Evolutionary conservation across 192 early-diverging fungal genomes (phyloP), one percentile per base, ranked within the genome.

Genomic region (Cetraspora pellucida): DNA sequence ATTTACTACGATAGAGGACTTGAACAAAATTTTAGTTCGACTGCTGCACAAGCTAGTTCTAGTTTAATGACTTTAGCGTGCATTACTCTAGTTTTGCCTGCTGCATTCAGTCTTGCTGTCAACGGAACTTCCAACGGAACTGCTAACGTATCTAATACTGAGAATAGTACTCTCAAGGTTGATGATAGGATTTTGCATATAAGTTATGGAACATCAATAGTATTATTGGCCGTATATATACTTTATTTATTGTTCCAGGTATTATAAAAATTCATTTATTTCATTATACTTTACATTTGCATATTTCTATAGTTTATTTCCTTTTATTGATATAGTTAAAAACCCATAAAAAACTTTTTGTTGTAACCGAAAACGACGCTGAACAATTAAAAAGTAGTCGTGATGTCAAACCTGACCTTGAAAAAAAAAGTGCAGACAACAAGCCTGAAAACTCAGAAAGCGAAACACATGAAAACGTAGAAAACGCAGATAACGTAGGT

Each of bases 21-120:
- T 37, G 37, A 90, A 75, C 94, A 95, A 80, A 77, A 70, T 1
- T 94, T 91, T 78, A 91, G 90, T 72, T 67, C 78, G 16, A 91
- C 90, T 19, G 87, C 88, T 0, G 92, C 90, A 11, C 89, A 94
- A 77, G 93, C 90, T 8, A 91, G 90, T n/a, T 85, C 93, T 19
- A 86, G 89, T 5, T 80, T 94, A 23, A 72, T 94, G 49, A 84
- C 88, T 4, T 88, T 94, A 61, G 82, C 92, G 5, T 89, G 89
- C n/a, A 80, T 88, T 69, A 88, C 90, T 9, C 82, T 91, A 2
- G 44, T 94, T 25, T 77, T 95, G 13, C 91, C 92, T 6, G 89
- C 91, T 28, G 90, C 90, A 0, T 91, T 93, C 74, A 55, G 52
- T 19, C 81, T 58, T 58, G 57, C 57, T 25, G 23, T 58, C 11